A percentile compares a stretch with the other conserved stretches of the same genome.
Evolutionary conservation across 2,329 filamentous ascomycete genomes (phyloP).

Genomic region (Botrytis fragariae): DNA sequence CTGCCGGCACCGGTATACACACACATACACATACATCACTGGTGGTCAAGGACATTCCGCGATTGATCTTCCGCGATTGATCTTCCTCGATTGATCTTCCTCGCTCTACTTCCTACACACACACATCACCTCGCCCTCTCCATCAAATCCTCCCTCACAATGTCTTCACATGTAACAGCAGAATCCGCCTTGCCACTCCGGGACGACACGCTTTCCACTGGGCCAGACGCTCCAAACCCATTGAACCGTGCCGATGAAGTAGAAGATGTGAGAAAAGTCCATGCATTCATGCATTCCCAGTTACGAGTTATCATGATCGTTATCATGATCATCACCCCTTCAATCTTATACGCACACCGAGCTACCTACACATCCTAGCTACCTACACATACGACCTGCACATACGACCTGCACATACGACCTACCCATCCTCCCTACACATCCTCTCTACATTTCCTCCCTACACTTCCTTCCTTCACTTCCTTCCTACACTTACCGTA

Average conservation of each 20-base stretch:
- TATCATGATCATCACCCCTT: not conserved
- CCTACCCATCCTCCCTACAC: no score
- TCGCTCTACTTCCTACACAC: no score
- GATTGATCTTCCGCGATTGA: no score
- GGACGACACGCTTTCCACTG: slow-evolving; percentile 15
- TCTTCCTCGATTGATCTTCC: not conserved
- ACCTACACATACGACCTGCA: no score
- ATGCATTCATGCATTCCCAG: not conserved
- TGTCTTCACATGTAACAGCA: slow-evolving; percentile 5
- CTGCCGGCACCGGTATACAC: not conserved
- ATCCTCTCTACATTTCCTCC: no score
- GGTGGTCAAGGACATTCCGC: no score
- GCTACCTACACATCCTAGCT: not conserved
- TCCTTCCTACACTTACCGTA: not conserved
- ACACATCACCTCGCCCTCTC: not conserved
- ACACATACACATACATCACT: no score
- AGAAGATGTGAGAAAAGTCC: slow-evolving; percentile 44
- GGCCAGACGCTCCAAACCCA: slow-evolving; percentile 12
- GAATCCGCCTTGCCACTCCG: slow-evolving; percentile 13
- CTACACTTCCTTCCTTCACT: not conserved
- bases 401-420: no score
- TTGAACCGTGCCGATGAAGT: slow-evolving; percentile 45
- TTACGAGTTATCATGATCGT: not conserved
- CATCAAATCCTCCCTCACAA: not conserved
- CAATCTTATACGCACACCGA: not conserved